Conservation (phyloP, 2,329 filamentous ascomycete species). For the Blastomyces gilchristii region DNA sequence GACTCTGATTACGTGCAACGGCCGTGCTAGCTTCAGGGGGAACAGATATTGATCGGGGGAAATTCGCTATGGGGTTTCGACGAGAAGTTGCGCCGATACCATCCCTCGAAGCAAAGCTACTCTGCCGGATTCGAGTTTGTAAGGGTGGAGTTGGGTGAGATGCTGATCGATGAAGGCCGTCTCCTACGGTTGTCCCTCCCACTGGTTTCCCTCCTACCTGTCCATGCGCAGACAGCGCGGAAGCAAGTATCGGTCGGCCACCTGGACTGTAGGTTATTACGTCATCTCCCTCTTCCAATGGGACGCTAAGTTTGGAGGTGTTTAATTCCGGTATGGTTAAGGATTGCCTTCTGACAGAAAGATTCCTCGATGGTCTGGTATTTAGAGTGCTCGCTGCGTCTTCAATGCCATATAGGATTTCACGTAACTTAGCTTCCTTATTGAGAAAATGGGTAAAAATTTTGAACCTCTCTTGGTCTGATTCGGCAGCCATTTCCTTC, state of each 20-base stretch:
- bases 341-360: constrained; percentile 8
- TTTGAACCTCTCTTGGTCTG: constrained; percentile 44
- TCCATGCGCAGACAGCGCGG: constrained; percentile 15
- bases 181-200: constrained; percentile 6
- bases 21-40: constrained; percentile 17
- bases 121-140: constrained; percentile 4
- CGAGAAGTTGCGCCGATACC: background rate
- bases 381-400: constrained; percentile 21
- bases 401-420: constrained; percentile 41
- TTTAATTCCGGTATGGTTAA: background rate
- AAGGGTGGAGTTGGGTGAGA: constrained; percentile 19
- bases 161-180: constrained; percentile 20
- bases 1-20: constrained; percentile 11
- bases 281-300: constrained; percentile 15
- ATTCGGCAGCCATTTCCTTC: constrained; percentile 39
- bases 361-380: constrained; percentile 18
- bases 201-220: background rate
- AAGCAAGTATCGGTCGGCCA: constrained; percentile 39
- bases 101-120: background rate
- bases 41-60: constrained; percentile 14
- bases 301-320: constrained; percentile 1
- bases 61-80: constrained; percentile 4
- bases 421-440: constrained; percentile 40
- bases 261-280: constrained; percentile 43
- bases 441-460: constrained; percentile 43